Conservation (phyloP, 257 asterid genomes). For the Solanum megistacrolobum region DNA sequence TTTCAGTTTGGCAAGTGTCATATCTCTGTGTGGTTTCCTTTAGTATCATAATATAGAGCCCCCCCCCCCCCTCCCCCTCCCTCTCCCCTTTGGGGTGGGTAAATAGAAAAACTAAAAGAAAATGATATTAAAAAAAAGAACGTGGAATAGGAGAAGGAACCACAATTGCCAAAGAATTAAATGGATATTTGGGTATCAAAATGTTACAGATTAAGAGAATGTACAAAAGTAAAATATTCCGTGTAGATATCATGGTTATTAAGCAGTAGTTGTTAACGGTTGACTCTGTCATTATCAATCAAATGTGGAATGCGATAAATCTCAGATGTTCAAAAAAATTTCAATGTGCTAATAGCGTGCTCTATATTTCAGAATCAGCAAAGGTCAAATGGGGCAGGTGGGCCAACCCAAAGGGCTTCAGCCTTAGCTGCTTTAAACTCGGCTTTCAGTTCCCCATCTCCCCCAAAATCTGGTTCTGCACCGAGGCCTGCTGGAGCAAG, state of each 20-base stretch:
- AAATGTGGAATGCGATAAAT: neutral
- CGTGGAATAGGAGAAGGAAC: neutral
- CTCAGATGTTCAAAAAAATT: neutral
- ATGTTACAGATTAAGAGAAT: neutral
- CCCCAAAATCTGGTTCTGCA: slow-evolving; percentile 39
- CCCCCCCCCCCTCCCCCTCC: neutral
- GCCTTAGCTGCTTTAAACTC: slow-evolving; percentile 94
- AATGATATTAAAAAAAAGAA: neutral
- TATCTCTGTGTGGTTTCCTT: neutral
- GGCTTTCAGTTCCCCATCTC: slow-evolving; percentile 64
- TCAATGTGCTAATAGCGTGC: neutral
- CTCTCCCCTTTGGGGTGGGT: neutral
- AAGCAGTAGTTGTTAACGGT: neutral
- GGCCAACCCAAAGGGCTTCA: slow-evolving; percentile 95
- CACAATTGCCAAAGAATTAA: neutral
- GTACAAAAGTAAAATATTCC: neutral
- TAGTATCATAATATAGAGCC: neutral
- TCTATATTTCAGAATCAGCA: slow-evolving; percentile 33
- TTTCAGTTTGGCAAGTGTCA: neutral
- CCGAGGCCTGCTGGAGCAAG: slow-evolving; percentile 40
- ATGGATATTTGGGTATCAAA: neutral
- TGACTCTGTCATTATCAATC: neutral
- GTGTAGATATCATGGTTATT: neutral
- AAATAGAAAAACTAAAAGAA: neutral
- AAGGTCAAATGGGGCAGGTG: slow-evolving; percentile 63